phyloP scores from a whole-genome alignment of 78 protist species.

The Dictyostelium capitatum region DNA sequence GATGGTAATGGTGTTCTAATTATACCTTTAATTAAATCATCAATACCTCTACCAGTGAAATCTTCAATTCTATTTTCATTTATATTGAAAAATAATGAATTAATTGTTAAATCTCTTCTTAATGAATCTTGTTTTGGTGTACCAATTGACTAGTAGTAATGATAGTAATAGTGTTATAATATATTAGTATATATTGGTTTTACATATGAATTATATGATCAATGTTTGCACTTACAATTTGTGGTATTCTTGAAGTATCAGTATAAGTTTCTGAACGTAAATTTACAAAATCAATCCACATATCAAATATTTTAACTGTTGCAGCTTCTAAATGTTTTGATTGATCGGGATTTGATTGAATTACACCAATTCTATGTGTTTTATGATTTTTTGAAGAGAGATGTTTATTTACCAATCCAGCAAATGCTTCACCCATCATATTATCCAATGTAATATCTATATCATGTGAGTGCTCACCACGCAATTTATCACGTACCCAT shows the following conservation, averaged over 20 bases:
- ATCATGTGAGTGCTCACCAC: conserved; percentile 87
- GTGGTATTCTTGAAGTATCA: conserved; percentile 84
- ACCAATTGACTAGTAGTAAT: conserved; percentile 81
- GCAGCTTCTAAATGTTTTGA: conserved; percentile 97
- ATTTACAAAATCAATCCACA: conserved; percentile 95
- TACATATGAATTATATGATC: neutral
- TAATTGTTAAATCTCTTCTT: conserved; percentile 97
- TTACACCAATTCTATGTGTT: conserved; percentile 73
- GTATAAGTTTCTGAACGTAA: conserved; percentile 94
- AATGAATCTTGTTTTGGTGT: conserved; percentile 95
- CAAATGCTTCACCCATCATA: conserved; percentile 85
- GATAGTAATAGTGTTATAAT: neutral
- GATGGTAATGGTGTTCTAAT: conserved; percentile 95
- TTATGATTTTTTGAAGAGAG: conserved; percentile 17
- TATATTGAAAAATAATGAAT: conserved; percentile 96
- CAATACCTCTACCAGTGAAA: conserved; percentile 89
- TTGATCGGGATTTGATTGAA: conserved; percentile 93
- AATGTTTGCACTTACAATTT: too few species aligned
- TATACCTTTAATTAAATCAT: conserved; percentile 84
- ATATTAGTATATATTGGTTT: neutral
- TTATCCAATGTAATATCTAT: conserved; percentile 94
- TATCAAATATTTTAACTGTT: conserved; percentile 79
- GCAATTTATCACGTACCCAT: conserved; percentile 97
- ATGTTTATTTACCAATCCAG: conserved; percentile 73
- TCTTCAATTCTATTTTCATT: conserved; percentile 87